These are phyloP conservation scores for Schizosaccharomyces pombe DNA, from an alignment of 805 yeast species.

Conservation along the genomic window DNA sequence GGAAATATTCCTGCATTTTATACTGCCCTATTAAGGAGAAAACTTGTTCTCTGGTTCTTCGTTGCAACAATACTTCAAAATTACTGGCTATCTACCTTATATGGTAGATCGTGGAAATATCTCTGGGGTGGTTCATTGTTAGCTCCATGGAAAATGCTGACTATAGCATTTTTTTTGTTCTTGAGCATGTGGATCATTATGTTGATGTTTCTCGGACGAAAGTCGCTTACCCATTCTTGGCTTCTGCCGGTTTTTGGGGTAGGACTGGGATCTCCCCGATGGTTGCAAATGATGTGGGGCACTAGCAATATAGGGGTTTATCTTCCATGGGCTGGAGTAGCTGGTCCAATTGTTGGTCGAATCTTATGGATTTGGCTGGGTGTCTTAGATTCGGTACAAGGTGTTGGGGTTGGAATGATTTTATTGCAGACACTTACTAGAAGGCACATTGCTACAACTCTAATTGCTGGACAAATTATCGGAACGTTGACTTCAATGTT, in stretches of 20 bases:
- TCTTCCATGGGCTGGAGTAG: slow-evolving; percentile 2
- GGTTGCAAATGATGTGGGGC: slow-evolving; percentile 4
- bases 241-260: slow-evolving; percentile 2
- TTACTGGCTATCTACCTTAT: slow-evolving; percentile 3
- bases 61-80: slow-evolving; percentile 1
- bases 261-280: slow-evolving; percentile 2
- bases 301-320: slow-evolving; percentile 3
- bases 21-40: neutral
- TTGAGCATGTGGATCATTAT: neutral
- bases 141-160: neutral
- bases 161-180: neutral
- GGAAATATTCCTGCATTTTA: slow-evolving; percentile 4
- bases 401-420: slow-evolving; percentile 3
- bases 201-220: neutral
- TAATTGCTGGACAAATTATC: neutral
- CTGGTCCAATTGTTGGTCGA: neutral
- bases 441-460: neutral
- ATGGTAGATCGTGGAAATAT: slow-evolving; percentile 3
- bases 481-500: neutral
- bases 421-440: slow-evolving; percentile 2
- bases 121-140: neutral
- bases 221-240: slow-evolving; percentile 1
- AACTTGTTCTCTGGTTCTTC: slow-evolving; percentile 2
- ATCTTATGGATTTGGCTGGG: slow-evolving; percentile 3
- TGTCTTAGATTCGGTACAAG: slow-evolving; percentile 2